Conservation (phyloP, 495 filamentous ascomycete species). For the Chaetomium fimeti region DNA sequence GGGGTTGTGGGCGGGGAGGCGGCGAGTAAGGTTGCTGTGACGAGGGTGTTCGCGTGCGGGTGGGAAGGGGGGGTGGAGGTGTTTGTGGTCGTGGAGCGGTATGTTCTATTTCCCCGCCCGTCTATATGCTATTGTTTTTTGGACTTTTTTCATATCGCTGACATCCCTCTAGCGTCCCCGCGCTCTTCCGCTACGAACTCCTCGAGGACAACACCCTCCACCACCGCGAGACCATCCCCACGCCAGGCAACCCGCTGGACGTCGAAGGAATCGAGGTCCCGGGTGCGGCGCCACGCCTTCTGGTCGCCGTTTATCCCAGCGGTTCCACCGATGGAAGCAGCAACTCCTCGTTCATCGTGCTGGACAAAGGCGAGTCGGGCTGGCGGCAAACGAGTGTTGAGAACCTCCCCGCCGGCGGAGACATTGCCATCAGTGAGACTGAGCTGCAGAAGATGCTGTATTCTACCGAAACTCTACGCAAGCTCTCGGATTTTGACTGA, state of each 20-base stretch:
- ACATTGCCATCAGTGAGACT: constrained; percentile 38
- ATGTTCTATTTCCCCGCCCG: constrained; percentile 14
- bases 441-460: constrained; percentile 64
- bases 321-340: constrained; percentile 21
- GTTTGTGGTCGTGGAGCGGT: constrained; percentile 70
- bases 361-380: constrained; percentile 19
- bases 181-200: constrained; percentile 59
- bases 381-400: constrained; percentile 9
- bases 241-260: constrained; percentile 63
- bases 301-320: constrained; percentile 59
- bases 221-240: constrained; percentile 46
- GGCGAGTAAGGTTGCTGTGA: constrained; percentile 52
- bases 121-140: background rate
- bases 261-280: constrained; percentile 38
- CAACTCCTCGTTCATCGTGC: constrained; percentile 25
- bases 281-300: constrained; percentile 28
- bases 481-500: constrained; percentile 35
- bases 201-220: constrained; percentile 43
- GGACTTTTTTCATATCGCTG: background rate
- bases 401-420: constrained; percentile 21
- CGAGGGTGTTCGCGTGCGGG: constrained; percentile 42
- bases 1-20: constrained; percentile 31
- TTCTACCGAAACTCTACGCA: constrained; percentile 68
- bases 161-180: constrained; percentile 51
- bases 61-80: constrained; percentile 15